Evolutionary conservation across 306 rosid genomes (phyloP), one percentile per base, ranked within the genome.

Genomic region (Malus fusca): DNA sequence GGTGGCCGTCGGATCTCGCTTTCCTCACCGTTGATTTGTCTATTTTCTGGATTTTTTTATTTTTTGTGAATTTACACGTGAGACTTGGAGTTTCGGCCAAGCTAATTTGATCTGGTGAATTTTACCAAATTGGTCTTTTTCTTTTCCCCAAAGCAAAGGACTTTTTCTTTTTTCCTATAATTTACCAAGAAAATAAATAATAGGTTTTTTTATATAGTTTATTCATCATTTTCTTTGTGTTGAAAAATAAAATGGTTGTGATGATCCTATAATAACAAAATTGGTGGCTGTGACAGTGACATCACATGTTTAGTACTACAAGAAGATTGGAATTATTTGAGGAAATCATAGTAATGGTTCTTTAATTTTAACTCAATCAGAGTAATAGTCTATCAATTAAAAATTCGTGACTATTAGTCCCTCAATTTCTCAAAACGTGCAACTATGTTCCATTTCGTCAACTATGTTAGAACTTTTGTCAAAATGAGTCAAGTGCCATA

Each of bases 1-100:
- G 1, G 0, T 30, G 62, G 60, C 83, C 88, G 91, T 86, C 59
- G 2, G 88, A 90, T 77, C 12, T 52, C 62, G 43, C 4, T 5
- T 4, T 69, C 68, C 9, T 25, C 52, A 53, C 86, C 83, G 85
- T 77, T 35, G 67, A 80, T 74, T 77, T 42, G 23, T 14, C 53
- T 11, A 6, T 55, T 71, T 73, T 2, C 0, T 35, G 5, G 12
- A 9, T 10, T 33, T 21, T 3, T 65, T 31, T 31, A 5, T 8
- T 53, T 33, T 11, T 11, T n/a, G 4, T 61, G 15, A 17, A 37
- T 59, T 19, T 8, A 43, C 60, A 26, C 28, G 31, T 18, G 14
- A 42, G 28, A 33, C 69, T 74, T 74, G 66, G 69, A 69, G 69
- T 74, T 74, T 74, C 46, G 60, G 60, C 60, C 60, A 28, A 74